Evolutionary conservation across 1,284 basidiomycete species (phyloP).

Genomic region (Melanopsichium pennsylvanicum): DNA sequence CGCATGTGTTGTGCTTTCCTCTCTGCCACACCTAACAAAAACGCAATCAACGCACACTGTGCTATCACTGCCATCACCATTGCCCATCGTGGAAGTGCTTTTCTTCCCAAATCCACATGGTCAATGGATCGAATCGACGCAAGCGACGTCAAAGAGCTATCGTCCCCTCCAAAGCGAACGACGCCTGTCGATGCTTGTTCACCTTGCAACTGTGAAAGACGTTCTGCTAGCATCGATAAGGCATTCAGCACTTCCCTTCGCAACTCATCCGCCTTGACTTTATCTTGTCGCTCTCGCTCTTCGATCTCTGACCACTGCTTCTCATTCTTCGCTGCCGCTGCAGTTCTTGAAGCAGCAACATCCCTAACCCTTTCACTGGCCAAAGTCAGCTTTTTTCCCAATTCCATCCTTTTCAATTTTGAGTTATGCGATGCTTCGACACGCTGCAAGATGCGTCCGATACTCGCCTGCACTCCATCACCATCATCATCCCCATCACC

Average conservation of each 20-base stretch:
- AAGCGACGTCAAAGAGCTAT: too few relatives aligned
- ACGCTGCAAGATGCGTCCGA: conserved; percentile 13
- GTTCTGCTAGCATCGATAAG: conserved; percentile 16
- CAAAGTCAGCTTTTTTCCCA: conserved; percentile 8
- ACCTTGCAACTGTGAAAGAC: conserved; percentile 10
- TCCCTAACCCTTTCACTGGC: not conserved
- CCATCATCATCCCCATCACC: too few relatives aligned
- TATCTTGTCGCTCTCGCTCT: conserved; percentile 6
- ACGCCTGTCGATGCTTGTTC: too few relatives aligned
- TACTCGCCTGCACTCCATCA: conserved; percentile 6
- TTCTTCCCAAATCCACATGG: not conserved
- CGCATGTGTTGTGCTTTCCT: conserved; percentile 20
- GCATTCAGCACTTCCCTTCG: conserved; percentile 17
- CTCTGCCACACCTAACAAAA: conserved; percentile 12
- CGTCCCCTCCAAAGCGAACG: too few relatives aligned
- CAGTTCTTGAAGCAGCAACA: not conserved
- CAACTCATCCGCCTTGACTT: conserved; percentile 5
- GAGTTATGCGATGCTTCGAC: conserved; percentile 9
- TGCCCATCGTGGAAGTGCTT: not conserved
- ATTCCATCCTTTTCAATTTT: not conserved
- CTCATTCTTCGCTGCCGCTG: not conserved
- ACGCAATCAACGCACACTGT: conserved; percentile 21
- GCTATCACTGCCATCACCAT: not conserved
- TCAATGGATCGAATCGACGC: too few relatives aligned
- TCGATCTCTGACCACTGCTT: not conserved